These are phyloP conservation scores for Colletotrichum cordylinicola DNA, from an alignment of 2,329 filamentous ascomycete genomes.

Conservation along the genomic window DNA sequence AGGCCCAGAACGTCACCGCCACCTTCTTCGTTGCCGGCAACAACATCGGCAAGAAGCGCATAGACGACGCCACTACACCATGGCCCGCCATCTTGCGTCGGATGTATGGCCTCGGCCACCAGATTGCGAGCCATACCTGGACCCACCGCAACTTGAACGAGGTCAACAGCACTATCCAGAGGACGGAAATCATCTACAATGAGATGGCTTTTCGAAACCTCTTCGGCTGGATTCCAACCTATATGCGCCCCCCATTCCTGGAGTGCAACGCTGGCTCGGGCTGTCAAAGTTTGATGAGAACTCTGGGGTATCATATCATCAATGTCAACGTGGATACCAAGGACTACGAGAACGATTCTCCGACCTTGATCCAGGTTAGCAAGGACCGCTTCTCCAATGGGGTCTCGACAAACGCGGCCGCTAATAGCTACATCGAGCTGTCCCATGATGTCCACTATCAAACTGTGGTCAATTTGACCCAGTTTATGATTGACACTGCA, in stretches of 20 bases:
- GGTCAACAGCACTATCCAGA: slow-evolving; percentile 26
- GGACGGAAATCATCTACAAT: slow-evolving; percentile 32
- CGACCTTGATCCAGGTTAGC: slow-evolving; percentile 47
- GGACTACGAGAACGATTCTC: slow-evolving; percentile 60
- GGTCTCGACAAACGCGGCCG: slow-evolving; percentile 28
- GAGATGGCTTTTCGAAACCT: slow-evolving; percentile 41
- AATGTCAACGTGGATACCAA: slow-evolving; percentile 67
- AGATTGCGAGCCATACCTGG: slow-evolving; percentile 52
- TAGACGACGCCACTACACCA: slow-evolving; percentile 39
- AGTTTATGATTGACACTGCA: slow-evolving; percentile 48
- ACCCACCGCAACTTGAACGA: slow-evolving; percentile 33
- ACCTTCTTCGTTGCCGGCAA: slow-evolving; percentile 51
- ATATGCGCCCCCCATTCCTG: slow-evolving; percentile 49
- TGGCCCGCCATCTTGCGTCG: slow-evolving; percentile 44
- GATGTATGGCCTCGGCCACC: slow-evolving; percentile 48
- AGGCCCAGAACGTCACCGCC: slow-evolving; percentile 35
- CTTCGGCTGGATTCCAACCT: slow-evolving; percentile 46
- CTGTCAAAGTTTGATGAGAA: slow-evolving; percentile 25
- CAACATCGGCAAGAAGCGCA: slow-evolving; percentile 44
- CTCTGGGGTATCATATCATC: slow-evolving; percentile 60
- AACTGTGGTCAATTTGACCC: slow-evolving; percentile 36
- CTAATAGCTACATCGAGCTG: slow-evolving; percentile 49
- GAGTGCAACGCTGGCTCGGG: slow-evolving; percentile 19
- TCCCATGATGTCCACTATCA: slow-evolving; percentile 44
- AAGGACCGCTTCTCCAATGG: slow-evolving; percentile 48